A percentile compares a stretch with the other conserved stretches of the same genome.
Conservation (phyloP, 2,329 filamentous ascomycete genomes). For the Fusarium oligoseptatum region DNA sequence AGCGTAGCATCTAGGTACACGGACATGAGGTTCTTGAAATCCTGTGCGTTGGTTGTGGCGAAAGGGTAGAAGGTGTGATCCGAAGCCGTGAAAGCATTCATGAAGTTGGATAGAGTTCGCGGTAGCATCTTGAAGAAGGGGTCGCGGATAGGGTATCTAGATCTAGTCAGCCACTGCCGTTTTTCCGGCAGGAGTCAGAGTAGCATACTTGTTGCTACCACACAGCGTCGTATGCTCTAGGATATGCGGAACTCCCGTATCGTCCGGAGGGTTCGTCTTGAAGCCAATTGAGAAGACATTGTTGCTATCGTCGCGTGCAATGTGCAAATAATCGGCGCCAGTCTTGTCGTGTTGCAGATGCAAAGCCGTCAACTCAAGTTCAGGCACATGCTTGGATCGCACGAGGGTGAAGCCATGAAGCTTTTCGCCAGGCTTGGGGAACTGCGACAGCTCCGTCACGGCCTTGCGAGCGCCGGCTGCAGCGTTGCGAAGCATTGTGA, state of each 20-base stretch:
- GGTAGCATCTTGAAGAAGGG: slow-evolving; percentile 99
- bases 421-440: slow-evolving; percentile 84
- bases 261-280: slow-evolving; percentile 98
- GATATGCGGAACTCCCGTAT: slow-evolving; percentile 96
- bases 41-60: slow-evolving; percentile 93
- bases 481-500: slow-evolving; percentile 66
- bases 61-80: slow-evolving; percentile 99
- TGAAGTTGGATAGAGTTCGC: slow-evolving; percentile 97
- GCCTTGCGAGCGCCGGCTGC: slow-evolving; percentile 69
- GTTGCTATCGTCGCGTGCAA: slow-evolving; percentile 95
- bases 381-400: slow-evolving; percentile 90
- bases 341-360: slow-evolving; percentile 95
- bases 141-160: slow-evolving; percentile 93
- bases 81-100: slow-evolving; percentile 98
- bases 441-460: slow-evolving; percentile 80
- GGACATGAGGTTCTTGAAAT: slow-evolving; percentile 95
- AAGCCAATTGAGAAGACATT: slow-evolving; percentile 99
- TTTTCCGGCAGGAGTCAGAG: neutral
- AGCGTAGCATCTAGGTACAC: slow-evolving; percentile 97
- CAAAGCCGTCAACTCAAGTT: slow-evolving; percentile 91
- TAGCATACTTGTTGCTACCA: slow-evolving; percentile 85
- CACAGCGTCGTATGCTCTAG: slow-evolving; percentile 97
- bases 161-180: slow-evolving; percentile 46
- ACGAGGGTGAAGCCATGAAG: slow-evolving; percentile 94
- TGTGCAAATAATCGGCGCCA: slow-evolving; percentile 94